Evolutionary conservation across 805 yeast species (phyloP).

Genomic region (Saccharomycopsis amapae): DNA sequence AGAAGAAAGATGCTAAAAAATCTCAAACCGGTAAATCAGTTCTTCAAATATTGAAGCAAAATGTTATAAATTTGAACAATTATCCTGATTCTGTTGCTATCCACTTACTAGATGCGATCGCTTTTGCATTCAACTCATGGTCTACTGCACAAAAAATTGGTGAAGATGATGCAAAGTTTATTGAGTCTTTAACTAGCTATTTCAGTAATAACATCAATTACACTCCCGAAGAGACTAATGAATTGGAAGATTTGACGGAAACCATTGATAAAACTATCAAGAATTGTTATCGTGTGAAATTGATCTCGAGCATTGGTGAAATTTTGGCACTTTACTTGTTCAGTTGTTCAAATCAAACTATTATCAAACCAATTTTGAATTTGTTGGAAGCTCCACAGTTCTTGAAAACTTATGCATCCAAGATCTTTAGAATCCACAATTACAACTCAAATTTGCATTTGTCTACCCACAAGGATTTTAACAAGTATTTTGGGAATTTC

Average conservation of each 20-base stretch:
- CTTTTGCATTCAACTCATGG: slow-evolving; percentile 75
- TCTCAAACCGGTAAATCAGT: slow-evolving; percentile 39
- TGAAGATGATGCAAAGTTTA: slow-evolving; percentile 37
- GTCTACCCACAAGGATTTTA: slow-evolving; percentile 9
- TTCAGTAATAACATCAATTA: slow-evolving; percentile 18
- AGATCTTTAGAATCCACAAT: slow-evolving; percentile 38
- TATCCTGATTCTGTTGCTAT: slow-evolving; percentile 60
- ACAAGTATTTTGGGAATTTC: slow-evolving; percentile 8
- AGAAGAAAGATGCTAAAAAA: slow-evolving; percentile 19
- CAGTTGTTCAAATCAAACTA: slow-evolving; percentile 41
- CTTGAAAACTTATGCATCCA: slow-evolving; percentile 24
- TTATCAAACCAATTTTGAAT: slow-evolving; percentile 36
- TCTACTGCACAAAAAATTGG: slow-evolving; percentile 50
- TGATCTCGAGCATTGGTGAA: slow-evolving; percentile 65
- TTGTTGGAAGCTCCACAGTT: slow-evolving; percentile 36
- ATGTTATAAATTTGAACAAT: slow-evolving; percentile 42
- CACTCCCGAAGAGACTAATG: slow-evolving; percentile 16
- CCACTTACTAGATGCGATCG: slow-evolving; percentile 63
- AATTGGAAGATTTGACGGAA: slow-evolving; percentile 11
- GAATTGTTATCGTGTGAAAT: slow-evolving; percentile 46
- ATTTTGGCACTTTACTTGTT: slow-evolving; percentile 66
- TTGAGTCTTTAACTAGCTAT: slow-evolving; percentile 28
- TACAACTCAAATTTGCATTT: slow-evolving; percentile 26
- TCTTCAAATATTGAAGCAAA: slow-evolving; percentile 47
- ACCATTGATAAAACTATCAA: slow-evolving; percentile 26